A percentile compares a stretch with the other conserved stretches of the same genome.
Conservation (phyloP, 2,329 filamentous ascomycete genomes). For the Clarireedia hainanense region DNA sequence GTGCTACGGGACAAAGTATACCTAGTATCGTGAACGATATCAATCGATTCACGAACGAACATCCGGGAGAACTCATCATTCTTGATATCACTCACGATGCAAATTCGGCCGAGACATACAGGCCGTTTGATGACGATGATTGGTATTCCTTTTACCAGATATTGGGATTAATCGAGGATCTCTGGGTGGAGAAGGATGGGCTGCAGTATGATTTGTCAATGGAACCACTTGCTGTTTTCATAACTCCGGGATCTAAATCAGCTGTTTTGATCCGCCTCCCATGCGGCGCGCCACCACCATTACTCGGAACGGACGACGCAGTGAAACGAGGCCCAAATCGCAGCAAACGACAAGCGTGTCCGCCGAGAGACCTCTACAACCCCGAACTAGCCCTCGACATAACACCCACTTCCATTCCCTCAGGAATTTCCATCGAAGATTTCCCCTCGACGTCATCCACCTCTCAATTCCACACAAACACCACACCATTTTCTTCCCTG, state of each 20-base stretch:
- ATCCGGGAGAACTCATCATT: slow-evolving; percentile 21
- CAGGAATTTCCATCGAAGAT: too few relatives aligned
- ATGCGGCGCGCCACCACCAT: slow-evolving; percentile 5
- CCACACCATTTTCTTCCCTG: too few relatives aligned
- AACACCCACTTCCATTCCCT: not conserved
- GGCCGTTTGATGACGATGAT: not conserved
- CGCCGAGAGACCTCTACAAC: not conserved
- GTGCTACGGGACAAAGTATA: slow-evolving; percentile 14
- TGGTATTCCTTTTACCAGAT: slow-evolving; percentile 16
- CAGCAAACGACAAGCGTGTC: not conserved
- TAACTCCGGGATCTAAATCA: slow-evolving; percentile 17
- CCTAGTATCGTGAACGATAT: slow-evolving; percentile 16
- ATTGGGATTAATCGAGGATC: slow-evolving; percentile 13
- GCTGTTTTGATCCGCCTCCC: slow-evolving; percentile 17
- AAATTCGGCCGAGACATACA: not conserved
- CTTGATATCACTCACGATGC: slow-evolving; percentile 21
- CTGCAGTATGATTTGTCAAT: slow-evolving; percentile 14
- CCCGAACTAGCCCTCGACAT: not conserved
- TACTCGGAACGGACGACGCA: not conserved
- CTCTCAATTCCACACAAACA: not conserved
- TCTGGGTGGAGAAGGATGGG: slow-evolving; percentile 11
- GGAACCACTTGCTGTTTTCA: slow-evolving; percentile 15
- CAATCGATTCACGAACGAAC: slow-evolving; percentile 17
- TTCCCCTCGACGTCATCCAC: too few relatives aligned
- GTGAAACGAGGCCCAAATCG: not conserved